Conservation (phyloP, 2,329 filamentous ascomycete species). For the Cercospora sp. region DNA sequence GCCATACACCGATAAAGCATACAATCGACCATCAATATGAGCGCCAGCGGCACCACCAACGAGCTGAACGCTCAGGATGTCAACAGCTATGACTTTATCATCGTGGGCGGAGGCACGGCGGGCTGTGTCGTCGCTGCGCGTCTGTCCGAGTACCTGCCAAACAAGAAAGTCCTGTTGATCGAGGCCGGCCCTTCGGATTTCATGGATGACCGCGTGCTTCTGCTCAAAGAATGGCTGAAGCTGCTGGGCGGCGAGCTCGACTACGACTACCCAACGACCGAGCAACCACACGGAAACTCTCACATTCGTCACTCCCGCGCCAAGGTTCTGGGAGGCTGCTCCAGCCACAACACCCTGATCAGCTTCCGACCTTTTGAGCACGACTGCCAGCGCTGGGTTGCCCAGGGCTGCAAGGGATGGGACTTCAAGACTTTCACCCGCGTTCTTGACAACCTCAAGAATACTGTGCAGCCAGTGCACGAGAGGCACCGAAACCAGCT, state of each 20-base stretch:
- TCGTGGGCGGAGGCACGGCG: constrained; percentile 82
- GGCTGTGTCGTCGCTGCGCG: constrained; percentile 82
- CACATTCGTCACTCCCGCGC: constrained; percentile 89
- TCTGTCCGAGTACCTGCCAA: constrained; percentile 77
- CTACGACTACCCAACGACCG: constrained; percentile 86
- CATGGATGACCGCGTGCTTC: constrained; percentile 81
- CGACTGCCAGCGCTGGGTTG: constrained; percentile 82
- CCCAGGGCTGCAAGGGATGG: constrained; percentile 80
- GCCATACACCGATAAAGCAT: neutral
- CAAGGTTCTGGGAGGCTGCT: constrained; percentile 90
- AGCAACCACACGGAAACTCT: constrained; percentile 89
- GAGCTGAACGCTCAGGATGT: constrained; percentile 64
- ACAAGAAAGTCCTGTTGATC: constrained; percentile 78
- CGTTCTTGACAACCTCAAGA: constrained; percentile 78
- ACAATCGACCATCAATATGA: constrained; percentile 3
- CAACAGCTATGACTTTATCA: constrained; percentile 77
- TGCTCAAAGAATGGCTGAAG: constrained; percentile 83
- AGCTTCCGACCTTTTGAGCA: constrained; percentile 90
- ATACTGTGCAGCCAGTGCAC: constrained; percentile 88
- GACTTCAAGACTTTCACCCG: constrained; percentile 81
- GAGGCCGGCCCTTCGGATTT: constrained; percentile 89
- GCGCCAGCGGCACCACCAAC: constrained; percentile 64
- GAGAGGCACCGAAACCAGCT: constrained; percentile 83
- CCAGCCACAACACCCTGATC: constrained; percentile 90
- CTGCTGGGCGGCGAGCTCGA: constrained; percentile 85